Evolutionary conservation across 352 stramenopile genomes (phyloP).

Genomic region (Phytophthora idaei): DNA sequence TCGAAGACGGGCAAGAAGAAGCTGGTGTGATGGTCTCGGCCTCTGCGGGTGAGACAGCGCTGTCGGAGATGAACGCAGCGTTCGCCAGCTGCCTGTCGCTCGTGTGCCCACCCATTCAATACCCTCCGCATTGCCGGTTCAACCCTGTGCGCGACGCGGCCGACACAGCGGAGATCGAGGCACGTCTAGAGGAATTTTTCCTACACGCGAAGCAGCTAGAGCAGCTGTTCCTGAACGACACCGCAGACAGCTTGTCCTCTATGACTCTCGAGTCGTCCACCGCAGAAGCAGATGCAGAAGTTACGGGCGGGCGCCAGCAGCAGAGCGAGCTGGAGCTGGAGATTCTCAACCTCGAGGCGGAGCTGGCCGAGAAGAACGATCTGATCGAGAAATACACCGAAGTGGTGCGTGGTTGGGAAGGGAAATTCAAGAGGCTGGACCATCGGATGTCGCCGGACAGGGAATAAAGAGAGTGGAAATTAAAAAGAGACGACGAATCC

Average conservation of each 20-base stretch:
- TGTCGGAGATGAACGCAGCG: slow-evolving; percentile 75
- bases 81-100: slow-evolving; percentile 79
- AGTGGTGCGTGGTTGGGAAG: slow-evolving; percentile 82
- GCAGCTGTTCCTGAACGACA: slow-evolving; percentile 67
- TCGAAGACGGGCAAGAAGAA: slow-evolving; percentile 22
- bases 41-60: slow-evolving; percentile 41
- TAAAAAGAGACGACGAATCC: slow-evolving; percentile 1
- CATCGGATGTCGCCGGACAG: slow-evolving; percentile 65
- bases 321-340: slow-evolving; percentile 73
- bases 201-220: slow-evolving; percentile 84
- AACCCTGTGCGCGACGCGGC: slow-evolving; percentile 84
- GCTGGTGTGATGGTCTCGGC: not conserved
- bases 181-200: slow-evolving; percentile 78
- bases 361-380: slow-evolving; percentile 85
- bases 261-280: slow-evolving; percentile 18
- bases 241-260: slow-evolving; percentile 14
- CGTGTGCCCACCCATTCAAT: slow-evolving; percentile 82
- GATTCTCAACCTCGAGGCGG: slow-evolving; percentile 74
- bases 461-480: slow-evolving; percentile 31
- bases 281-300: slow-evolving; percentile 2
- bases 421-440: slow-evolving; percentile 84
- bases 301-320: slow-evolving; percentile 19
- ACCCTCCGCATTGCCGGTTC: slow-evolving; percentile 83
- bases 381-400: slow-evolving; percentile 87
- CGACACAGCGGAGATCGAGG: slow-evolving; percentile 75